Percentiles rank a stretch among this genome's conserved stretches.
Conservation (phyloP, 441 rosid species). For the Brassica balearica region DNA sequence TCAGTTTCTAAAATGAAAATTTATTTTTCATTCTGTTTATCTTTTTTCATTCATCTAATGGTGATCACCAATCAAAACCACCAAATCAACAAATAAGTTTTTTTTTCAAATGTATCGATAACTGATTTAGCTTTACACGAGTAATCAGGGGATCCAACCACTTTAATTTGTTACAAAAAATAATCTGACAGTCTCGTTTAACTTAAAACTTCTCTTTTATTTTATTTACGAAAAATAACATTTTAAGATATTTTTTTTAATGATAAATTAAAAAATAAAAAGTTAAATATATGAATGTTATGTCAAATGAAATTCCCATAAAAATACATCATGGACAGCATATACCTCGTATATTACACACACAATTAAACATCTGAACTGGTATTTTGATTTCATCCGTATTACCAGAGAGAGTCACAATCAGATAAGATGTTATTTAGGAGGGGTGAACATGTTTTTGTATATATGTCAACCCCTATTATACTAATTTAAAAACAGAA, state of each 20-base stretch:
- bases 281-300: constrained; percentile 7
- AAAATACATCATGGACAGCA: constrained; percentile 2
- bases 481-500: constrained; percentile 28
- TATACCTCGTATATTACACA: background rate
- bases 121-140: background rate
- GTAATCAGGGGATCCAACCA: background rate
- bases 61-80: no score
- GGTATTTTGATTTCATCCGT: constrained; percentile 10
- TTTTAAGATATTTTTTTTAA: background rate
- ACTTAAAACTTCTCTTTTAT: background rate
- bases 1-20: no score
- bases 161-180: background rate
- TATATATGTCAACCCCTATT: constrained; percentile 43
- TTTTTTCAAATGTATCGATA: background rate
- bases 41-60: no score
- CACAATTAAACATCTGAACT: background rate
- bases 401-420: constrained; percentile 15
- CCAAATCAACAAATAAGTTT: background rate
- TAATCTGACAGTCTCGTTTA: background rate
- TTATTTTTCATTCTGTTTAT: no score
- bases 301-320: constrained; percentile 4
- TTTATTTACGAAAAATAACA: background rate
- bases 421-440: constrained; percentile 16
- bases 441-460: constrained; percentile 17
- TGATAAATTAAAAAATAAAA: background rate